Conservation (phyloP, 176 grass and related monocot genomes). For the Oryza brachyantha region DNA sequence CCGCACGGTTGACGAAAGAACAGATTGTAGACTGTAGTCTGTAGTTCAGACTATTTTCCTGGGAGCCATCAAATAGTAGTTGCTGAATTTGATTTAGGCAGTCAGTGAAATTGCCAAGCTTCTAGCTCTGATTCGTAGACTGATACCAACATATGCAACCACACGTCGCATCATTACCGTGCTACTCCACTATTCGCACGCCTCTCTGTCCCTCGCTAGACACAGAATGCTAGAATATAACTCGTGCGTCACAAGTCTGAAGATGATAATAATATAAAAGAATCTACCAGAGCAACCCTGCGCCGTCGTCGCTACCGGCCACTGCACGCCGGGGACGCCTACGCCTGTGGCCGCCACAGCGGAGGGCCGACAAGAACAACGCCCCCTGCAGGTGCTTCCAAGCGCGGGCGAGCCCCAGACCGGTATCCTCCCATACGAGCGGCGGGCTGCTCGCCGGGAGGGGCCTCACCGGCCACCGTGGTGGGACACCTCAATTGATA, state of each 20-base stretch:
- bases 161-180: too few species aligned
- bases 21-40: too few species aligned
- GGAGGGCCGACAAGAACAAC: constrained; percentile 27
- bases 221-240: not conserved
- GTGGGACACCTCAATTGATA: constrained; percentile 36
- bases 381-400: constrained; percentile 27
- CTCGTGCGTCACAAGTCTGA: not conserved
- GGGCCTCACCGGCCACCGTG: not conserved
- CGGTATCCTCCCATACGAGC: not conserved
- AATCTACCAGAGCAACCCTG: not conserved
- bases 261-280: not conserved
- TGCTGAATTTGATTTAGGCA: too few species aligned
- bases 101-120: too few species aligned
- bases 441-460: not conserved
- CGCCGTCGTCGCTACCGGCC: not conserved
- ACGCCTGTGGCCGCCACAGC: not conserved
- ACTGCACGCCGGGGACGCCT: not conserved
- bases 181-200: not conserved
- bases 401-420: constrained; percentile 22
- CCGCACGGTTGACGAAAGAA: too few species aligned
- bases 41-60: too few species aligned
- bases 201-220: not conserved
- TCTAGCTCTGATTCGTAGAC: not conserved
- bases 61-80: too few species aligned
- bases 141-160: too few species aligned